Evolutionary conservation across 75 land plant genomes (phyloP), one percentile per base, ranked within the genome.

Genomic region (Picea glauca): DNA sequence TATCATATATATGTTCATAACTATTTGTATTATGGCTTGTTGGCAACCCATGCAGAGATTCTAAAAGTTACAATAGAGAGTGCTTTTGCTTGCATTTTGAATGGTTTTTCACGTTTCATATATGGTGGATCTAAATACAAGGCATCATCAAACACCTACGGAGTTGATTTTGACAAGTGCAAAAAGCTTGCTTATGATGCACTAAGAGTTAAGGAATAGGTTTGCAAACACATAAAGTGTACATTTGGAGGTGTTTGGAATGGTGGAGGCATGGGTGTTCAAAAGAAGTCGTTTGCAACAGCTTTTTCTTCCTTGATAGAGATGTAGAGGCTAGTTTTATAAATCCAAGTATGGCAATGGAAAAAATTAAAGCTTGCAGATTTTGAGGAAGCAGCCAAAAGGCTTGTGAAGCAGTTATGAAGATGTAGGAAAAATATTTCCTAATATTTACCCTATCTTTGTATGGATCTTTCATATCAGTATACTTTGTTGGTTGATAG

Each of bases 1-100:
- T 98, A 98, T 77, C 64, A 88, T 75, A 87, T 98, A 12, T 98
- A 98, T 84, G 98, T 98, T 78, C 96, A 95, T 89, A 98, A 98
- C 87, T 98, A 98, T 83, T 89, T 98, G 90, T 88, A 84, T 63
- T 98, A 93, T 84, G 99, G 98, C 23, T 75, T 98, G 76, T 83
- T 93, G 80, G 98, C 98, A 70, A 98, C 98, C 73, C 83, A 96
- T 68, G 98, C 93, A 43, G 98, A 98, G 79, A 92, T 95, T 66
- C 79, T 98, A 63, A 93, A 90, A 79, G 85, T 87, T 21, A 76
- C 62, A 58, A 87, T 86, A 58, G 80, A 67, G 23, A 59, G 76
- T 77, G 77, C 58, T 54, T 90, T 83, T 68, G 86, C 91, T 58
- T 98, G 99, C 77, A 80, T 93, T 32, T 82, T 87, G 75, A 73